Evolutionary conservation across 2,329 filamentous ascomycete species (phyloP).

Genomic region (Cladosporium velox): DNA sequence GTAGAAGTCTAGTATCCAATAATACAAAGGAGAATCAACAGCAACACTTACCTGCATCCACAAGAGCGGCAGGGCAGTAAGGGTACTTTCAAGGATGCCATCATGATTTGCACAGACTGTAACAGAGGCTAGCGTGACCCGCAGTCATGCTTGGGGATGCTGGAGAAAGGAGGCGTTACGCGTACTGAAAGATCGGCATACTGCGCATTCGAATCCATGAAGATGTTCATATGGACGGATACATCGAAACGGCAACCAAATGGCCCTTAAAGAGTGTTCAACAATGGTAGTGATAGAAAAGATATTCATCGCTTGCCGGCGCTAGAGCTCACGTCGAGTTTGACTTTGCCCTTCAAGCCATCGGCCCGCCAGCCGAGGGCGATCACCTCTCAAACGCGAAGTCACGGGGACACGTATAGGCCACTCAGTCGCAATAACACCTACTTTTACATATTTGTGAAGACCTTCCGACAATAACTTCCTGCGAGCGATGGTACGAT

Average conservation of each 20-base stretch:
- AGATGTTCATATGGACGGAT: not conserved
- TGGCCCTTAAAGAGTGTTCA: not conserved
- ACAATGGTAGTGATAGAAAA: not conserved
- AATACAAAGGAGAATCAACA: not conserved
- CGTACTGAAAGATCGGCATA: slow-evolving; percentile 10
- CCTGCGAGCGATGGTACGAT: slow-evolving; percentile 54
- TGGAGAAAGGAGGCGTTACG: slow-evolving; percentile 19
- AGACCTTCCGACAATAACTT: not conserved
- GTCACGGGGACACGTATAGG: slow-evolving; percentile 21
- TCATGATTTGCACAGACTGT: slow-evolving; percentile 20
- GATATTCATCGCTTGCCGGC: not conserved
- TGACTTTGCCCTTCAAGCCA: slow-evolving; percentile 5
- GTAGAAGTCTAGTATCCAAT: not conserved
- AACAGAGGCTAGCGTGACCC: slow-evolving; percentile 16
- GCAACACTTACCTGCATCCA: not conserved
- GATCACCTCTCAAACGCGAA: slow-evolving; percentile 11
- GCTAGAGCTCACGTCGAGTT: slow-evolving; percentile 4
- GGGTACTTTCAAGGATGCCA: slow-evolving; percentile 7
- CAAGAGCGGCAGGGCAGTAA: not conserved
- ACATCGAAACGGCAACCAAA: not conserved
- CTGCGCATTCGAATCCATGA: not conserved
- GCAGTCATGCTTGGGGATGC: slow-evolving; percentile 1
- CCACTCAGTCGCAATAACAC: not conserved
- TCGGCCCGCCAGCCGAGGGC: slow-evolving; percentile 9
- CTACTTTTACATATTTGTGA: not conserved